phyloP scores from a whole-genome alignment of 2,329 filamentous ascomycete species.

The Samsoniella hepiali region DNA sequence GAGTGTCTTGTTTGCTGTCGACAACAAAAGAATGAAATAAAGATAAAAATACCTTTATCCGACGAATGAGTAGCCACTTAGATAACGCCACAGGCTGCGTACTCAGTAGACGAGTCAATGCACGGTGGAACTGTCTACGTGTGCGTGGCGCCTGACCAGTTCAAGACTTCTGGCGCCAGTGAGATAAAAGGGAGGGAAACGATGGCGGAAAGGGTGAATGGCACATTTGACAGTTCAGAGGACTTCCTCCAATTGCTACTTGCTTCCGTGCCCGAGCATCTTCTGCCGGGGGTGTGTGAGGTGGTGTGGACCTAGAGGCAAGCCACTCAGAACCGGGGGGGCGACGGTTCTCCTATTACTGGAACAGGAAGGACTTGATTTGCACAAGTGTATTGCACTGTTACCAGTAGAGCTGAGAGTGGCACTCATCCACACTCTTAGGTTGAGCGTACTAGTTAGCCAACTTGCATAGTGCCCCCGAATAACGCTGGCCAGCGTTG shows the following conservation, averaged over 20 bases:
- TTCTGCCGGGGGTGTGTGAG: not conserved
- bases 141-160: not conserved
- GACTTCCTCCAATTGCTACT: not conserved
- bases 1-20: not conserved
- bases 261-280: not conserved
- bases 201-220: not conserved
- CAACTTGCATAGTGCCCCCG: not conserved
- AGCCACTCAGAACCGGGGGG: conserved; percentile 1
- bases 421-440: conserved; percentile 4
- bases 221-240: not conserved
- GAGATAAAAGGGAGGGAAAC: not conserved
- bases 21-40: not conserved
- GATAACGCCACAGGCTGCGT: not conserved
- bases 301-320: conserved; percentile 5
- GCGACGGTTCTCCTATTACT: not conserved
- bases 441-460: not conserved
- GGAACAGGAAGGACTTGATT: not conserved
- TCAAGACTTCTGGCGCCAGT: not conserved
- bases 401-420: not conserved
- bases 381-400: not conserved
- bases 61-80: not conserved
- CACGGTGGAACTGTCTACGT: not conserved
- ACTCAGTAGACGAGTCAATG: not conserved
- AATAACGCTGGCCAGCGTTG: not conserved
- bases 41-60: not conserved